Base-by-base conservation (phyloP, 148 eudicot genomes). In the Vaccinium vitisidaea region DNA sequence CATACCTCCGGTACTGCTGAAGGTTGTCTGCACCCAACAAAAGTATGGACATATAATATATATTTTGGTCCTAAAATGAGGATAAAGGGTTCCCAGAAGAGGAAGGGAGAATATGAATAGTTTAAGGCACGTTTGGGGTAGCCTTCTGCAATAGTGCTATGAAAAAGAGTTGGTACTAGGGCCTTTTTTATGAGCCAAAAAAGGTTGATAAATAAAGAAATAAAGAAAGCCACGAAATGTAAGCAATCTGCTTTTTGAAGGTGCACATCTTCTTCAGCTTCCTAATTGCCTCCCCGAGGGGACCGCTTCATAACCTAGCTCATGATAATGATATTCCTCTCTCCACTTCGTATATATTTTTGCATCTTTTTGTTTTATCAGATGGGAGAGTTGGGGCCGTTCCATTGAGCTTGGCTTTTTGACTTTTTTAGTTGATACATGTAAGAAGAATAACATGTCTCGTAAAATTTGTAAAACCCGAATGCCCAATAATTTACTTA, bases 271-370 rank as follows among this genome's bases (percentile, higher is more conserved):
- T 53, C 81, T 69, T 15, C 25, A 13, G 63, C 63, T 53, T 48
- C 81, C 46, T 69, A 27, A 69, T 11, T 27, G 46, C 63, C 48
- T 15, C 14, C 12, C 61, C 5, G 11, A 58, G 8, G 80, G 61
- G 16, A 43, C 55, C 55, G 27, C 79, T 75, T 39, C 53, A n/a
- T n/a, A 2, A 46, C n/a, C 6, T 43, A 43, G 46, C 46, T 16
- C 78, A 18, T 76, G 16, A 76, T 23, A 76, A 18, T 76, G 16
- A 76, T 23, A 76, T 76, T 76, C 79, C 79, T 48, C 27, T 76
- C 55, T 3, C 61, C 63, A 78, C 63, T 11, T 8, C 12, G 10
- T 53, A 36, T 36, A 36, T 27, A 27, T 25, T 27, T 25, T 25
- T 78, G 58, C 80, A 9, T 8, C 18, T 50, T 16, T 73, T 25